Conservation (phyloP, 257 asterid species). For the Solanum rostratum region DNA sequence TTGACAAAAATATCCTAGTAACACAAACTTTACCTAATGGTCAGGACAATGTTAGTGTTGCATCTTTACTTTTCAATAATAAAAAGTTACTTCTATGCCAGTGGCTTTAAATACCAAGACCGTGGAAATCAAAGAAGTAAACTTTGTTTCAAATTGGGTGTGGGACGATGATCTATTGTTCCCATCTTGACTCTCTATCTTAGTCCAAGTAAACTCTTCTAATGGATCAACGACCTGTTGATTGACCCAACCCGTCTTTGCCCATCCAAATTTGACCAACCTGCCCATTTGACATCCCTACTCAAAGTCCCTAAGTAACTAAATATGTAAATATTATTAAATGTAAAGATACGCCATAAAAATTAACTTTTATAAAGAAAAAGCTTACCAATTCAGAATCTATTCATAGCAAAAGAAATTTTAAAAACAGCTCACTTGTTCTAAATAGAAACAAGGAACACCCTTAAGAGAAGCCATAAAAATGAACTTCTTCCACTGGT, state of each 20-base stretch:
- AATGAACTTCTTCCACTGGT: not conserved
- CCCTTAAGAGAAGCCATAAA: not conserved
- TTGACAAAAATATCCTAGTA: not conserved
- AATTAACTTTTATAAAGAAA: not conserved
- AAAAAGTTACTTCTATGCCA: not conserved
- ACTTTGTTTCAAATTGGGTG: not conserved
- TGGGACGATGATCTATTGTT: not conserved
- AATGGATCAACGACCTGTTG: not conserved
- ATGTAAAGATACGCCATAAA: not conserved
- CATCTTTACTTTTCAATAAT: not conserved
- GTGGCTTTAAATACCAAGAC: not conserved
- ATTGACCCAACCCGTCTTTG: not conserved
- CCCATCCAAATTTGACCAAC: not conserved
- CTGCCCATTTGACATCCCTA: not conserved
- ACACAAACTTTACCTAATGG: not conserved
- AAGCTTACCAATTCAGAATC: too few relatives aligned
- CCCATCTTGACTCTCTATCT: not conserved
- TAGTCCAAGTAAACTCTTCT: too few relatives aligned
- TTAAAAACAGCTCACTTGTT: not conserved
- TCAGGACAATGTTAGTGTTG: not conserved
- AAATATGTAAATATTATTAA: too few relatives aligned
- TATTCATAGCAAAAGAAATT: not conserved
- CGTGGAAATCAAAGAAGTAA: not conserved
- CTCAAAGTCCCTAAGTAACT: not conserved
- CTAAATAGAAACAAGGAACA: not conserved